These are phyloP conservation scores for Kodamaea fukazawae DNA, from an alignment of 805 yeast genomes.

Conservation along the genomic window DNA sequence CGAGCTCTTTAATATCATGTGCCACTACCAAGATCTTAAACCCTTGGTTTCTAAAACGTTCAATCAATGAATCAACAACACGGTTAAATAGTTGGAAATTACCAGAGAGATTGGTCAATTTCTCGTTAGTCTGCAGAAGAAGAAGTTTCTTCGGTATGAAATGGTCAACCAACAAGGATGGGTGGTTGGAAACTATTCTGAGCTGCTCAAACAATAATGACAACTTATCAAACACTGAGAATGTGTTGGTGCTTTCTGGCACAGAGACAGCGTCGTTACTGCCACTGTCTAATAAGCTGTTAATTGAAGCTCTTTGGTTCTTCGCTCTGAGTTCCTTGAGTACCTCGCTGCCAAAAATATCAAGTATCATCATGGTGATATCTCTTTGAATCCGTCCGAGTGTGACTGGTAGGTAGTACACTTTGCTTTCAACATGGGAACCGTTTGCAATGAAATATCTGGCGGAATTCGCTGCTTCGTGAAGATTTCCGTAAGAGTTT, in stretches of 20 bases:
- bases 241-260: neutral
- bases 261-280: neutral
- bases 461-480: neutral
- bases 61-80: slow-evolving; percentile 32
- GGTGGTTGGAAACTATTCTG: slow-evolving; percentile 57
- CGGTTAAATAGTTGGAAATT: slow-evolving; percentile 57
- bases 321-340: slow-evolving; percentile 20
- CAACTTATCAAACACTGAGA: slow-evolving; percentile 29
- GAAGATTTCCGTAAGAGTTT: neutral
- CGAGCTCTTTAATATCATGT: slow-evolving; percentile 63
- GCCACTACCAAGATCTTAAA: slow-evolving; percentile 48
- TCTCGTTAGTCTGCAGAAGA: slow-evolving; percentile 61
- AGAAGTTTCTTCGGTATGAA: slow-evolving; percentile 69
- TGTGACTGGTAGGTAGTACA: slow-evolving; percentile 35
- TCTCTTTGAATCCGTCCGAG: slow-evolving; percentile 35
- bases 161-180: slow-evolving; percentile 71
- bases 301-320: slow-evolving; percentile 33
- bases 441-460: slow-evolving; percentile 6
- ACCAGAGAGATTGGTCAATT: slow-evolving; percentile 53
- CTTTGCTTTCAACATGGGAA: neutral
- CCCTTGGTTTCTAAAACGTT: slow-evolving; percentile 12
- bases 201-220: slow-evolving; percentile 46
- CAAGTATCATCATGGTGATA: slow-evolving; percentile 30
- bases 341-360: slow-evolving; percentile 27
- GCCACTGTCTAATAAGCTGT: slow-evolving; percentile 28